These are phyloP conservation scores for Dothidotthia symphoricarpi DNA, from an alignment of 2,329 filamentous ascomycete genomes.

Conservation along the genomic window DNA sequence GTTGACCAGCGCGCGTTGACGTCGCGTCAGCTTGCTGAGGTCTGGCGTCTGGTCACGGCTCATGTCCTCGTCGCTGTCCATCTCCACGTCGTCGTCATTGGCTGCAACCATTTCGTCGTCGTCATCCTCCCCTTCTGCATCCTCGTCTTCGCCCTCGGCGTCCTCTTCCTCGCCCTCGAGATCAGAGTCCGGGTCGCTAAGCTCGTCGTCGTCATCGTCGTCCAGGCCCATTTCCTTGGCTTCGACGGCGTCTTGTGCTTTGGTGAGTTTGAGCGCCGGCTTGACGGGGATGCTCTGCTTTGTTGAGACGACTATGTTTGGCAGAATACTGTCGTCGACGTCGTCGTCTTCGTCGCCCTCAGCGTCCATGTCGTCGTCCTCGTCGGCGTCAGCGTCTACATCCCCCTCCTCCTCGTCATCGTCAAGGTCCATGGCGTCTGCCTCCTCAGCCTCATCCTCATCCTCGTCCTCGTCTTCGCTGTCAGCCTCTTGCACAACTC, in stretches of 20 bases:
- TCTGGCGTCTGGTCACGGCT: constrained; percentile 61
- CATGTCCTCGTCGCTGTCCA: constrained; percentile 55
- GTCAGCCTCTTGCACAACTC: constrained; percentile 42
- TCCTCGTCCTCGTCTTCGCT: constrained; percentile 45
- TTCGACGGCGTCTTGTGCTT: constrained; percentile 46
- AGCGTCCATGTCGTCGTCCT: constrained; percentile 36
- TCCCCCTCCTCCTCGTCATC: constrained; percentile 44
- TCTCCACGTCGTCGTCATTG: constrained; percentile 40
- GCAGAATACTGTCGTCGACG: constrained; percentile 34
- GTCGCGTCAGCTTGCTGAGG: constrained; percentile 64
- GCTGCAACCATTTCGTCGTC: constrained; percentile 37
- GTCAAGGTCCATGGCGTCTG: constrained; percentile 43
- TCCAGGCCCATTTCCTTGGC: constrained; percentile 52
- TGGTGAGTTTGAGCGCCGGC: constrained; percentile 33
- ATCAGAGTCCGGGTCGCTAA: constrained; percentile 42
- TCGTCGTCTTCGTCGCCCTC: constrained; percentile 43
- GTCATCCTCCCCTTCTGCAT: constrained; percentile 44
- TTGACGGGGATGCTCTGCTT: constrained; percentile 35
- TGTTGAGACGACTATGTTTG: constrained; percentile 25
- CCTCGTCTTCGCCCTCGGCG: constrained; percentile 48
- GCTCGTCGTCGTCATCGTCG: constrained; percentile 49
- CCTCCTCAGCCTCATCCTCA: constrained; percentile 41
- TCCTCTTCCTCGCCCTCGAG: constrained; percentile 47
- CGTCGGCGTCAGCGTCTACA: constrained; percentile 30
- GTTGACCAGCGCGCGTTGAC: constrained; percentile 62